Evolutionary conservation across 2,329 filamentous ascomycete species (phyloP).

Genomic region (Microcyclospora pomicola): DNA sequence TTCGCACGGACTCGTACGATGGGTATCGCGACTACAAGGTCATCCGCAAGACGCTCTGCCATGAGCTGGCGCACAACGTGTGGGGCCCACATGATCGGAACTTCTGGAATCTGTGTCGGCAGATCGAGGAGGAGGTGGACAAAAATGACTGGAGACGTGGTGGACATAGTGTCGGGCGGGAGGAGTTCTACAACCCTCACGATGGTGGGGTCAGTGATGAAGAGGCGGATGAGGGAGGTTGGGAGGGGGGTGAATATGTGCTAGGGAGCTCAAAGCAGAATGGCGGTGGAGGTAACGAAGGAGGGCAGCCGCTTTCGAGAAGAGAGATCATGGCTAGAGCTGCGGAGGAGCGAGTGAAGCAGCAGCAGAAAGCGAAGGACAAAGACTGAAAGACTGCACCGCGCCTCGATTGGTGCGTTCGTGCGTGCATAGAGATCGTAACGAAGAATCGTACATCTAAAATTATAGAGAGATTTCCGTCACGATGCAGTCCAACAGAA

Average conservation of each 20-base stretch:
- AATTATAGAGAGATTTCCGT: too few species aligned
- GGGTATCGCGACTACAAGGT: slow-evolving; percentile 88
- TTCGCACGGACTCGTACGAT: slow-evolving; percentile 88
- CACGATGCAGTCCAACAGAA: too few species aligned
- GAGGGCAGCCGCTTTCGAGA: slow-evolving; percentile 42
- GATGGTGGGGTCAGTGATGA: slow-evolving; percentile 28
- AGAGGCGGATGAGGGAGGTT: slow-evolving; percentile 54
- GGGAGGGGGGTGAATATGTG: slow-evolving; percentile 67
- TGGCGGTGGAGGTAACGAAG: slow-evolving; percentile 7
- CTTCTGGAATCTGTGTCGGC: slow-evolving; percentile 80
- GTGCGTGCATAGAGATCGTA: too few species aligned
- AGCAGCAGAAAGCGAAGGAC: slow-evolving; percentile 30
- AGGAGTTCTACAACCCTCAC: slow-evolving; percentile 44
- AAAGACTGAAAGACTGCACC: too few species aligned
- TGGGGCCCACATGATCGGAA: slow-evolving; percentile 67
- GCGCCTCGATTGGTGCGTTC: too few species aligned
- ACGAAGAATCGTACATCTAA: too few species aligned
- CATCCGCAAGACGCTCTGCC: slow-evolving; percentile 82
- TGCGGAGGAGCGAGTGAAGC: slow-evolving; percentile 53
- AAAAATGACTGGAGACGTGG: slow-evolving; percentile 62
- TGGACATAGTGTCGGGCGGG: slow-evolving; percentile 47
- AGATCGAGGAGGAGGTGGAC: slow-evolving; percentile 79
- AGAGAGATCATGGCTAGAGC: slow-evolving; percentile 63
- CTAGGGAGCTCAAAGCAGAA: slow-evolving; percentile 24
- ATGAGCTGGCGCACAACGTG: slow-evolving; percentile 90